Base-by-base conservation (phyloP, 2,329 filamentous ascomycete genomes). In the Ramichloridium luteum region DNA sequence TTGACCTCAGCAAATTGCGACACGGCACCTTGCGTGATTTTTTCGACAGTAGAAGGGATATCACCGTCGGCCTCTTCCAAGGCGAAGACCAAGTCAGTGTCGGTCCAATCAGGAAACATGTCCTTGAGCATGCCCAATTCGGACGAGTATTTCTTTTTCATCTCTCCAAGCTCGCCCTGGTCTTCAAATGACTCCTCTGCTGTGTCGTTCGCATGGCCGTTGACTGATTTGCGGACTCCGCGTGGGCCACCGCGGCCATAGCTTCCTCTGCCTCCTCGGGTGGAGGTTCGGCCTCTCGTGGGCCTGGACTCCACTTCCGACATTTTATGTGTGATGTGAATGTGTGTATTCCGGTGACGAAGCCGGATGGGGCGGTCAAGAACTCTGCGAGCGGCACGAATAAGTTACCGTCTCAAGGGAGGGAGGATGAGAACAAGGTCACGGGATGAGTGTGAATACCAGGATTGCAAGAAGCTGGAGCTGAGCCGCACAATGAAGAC, bases 61-160 rank as follows among this genome's bases (percentile, higher is more conserved):
- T 68, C 80, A 49, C 81, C 82, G 49, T 82, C 72, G 35, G 78
- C 80, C 66, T 98, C 90, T 59, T 93, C 76, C 38, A 98, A 70
- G 40, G 86, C 86, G 57, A 90, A 90, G 43, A 96, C 75, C 43
- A 96, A 74, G 58, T 96, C 88, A 58, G 86, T 83, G 53, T 93
- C 83, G 48, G 85, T 88, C 90, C 88, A 96, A 60, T 85, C 80
- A 38, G 83, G 76, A 65, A 93, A 94, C 65, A 96, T 77, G 59
- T 93, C 86, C 64, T 83, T 85, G 57, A 98, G 76, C 51, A 78
- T 75, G 40, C 68, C 68, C 49, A 93, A 72, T 64, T 88, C 82
- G 52, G 67, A 65, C 51, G 80, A 72, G 56, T 93, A 90, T 58
- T 82, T 77, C 68, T 83, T 85, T 72, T 92, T 92, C 56, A 96